phyloP scores from a whole-genome alignment of 805 yeast genomes.

The Yarrowia sp. region DNA sequence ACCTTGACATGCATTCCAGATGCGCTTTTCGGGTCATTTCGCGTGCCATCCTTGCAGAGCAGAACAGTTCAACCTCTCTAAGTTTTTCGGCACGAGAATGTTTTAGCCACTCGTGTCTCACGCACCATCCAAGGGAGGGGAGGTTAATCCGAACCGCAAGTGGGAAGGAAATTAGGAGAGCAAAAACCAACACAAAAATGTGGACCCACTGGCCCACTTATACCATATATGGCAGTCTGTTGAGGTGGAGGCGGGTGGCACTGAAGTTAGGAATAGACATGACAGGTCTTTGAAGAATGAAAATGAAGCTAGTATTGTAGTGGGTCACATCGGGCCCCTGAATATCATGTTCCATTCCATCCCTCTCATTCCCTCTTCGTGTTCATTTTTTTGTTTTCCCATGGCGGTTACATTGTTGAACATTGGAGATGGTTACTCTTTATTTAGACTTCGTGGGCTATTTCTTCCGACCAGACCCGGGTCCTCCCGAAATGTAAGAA shows the following conservation, averaged over 20 bases:
- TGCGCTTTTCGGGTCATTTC: constrained; percentile 7
- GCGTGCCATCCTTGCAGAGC: neutral
- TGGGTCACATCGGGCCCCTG: too few relatives aligned
- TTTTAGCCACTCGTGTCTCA: neutral
- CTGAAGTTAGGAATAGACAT: neutral
- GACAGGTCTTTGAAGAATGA: too few relatives aligned
- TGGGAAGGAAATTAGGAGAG: neutral
- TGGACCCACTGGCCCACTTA: constrained; percentile 12
- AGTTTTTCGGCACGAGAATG: neutral
- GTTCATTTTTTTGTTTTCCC: neutral
- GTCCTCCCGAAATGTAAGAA: constrained; percentile 13
- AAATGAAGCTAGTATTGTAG: too few relatives aligned
- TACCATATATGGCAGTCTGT: neutral
- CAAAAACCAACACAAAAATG: neutral
- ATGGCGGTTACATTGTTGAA: neutral
- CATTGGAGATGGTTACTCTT: neutral
- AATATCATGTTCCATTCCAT: neutral
- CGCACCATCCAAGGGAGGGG: neutral
- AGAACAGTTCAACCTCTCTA: neutral
- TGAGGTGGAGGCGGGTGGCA: neutral
- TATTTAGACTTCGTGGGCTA: neutral
- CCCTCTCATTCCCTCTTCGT: neutral
- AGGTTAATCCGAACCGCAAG: neutral
- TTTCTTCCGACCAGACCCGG: constrained; percentile 9
- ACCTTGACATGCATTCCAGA: neutral